Percentiles rank a stretch among this genome's conserved stretches.
phyloP scores from a whole-genome alignment of 305 asterid species.

The Nicotiana rustica region DNA sequence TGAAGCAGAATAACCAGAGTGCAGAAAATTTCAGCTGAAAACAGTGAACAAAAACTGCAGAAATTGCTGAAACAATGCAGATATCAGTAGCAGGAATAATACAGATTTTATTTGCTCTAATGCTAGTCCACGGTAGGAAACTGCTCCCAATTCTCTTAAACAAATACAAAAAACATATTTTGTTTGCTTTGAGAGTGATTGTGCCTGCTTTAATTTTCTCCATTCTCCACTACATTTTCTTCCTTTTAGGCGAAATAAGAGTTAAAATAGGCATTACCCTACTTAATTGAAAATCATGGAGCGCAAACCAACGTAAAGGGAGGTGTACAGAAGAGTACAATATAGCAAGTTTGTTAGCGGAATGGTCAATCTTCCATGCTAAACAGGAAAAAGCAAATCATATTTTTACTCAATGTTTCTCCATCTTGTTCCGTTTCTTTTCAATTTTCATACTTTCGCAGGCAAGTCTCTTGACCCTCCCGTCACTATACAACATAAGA shows the following conservation, averaged over 20 bases:
- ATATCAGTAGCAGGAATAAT: no score
- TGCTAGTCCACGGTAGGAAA: not conserved
- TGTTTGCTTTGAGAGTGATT: conserved; percentile 8
- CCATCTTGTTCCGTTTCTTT: conserved; percentile 8
- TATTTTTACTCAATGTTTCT: not conserved
- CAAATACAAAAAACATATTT: not conserved
- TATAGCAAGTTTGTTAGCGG: conserved; percentile 5
- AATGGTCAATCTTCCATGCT: conserved; percentile 27
- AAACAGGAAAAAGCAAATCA: conserved; percentile 24
- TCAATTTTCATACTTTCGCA: conserved; percentile 7
- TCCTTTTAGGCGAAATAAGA: not conserved
- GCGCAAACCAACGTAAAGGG: not conserved
- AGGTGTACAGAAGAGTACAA: not conserved
- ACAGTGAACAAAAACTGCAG: no score
- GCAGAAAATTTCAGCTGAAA: no score
- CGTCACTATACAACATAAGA: conserved; percentile 24
- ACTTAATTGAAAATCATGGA: conserved; percentile 29
- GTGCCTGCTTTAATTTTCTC: not conserved
- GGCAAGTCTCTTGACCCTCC: conserved; percentile 12
- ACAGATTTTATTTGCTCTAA: no score
- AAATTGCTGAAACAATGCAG: no score
- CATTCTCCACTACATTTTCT: not conserved
- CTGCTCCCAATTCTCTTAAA: not conserved
- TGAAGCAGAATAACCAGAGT: no score
- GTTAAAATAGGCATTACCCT: not conserved